phyloP scores from a whole-genome alignment of 163 green algal genomes.

The Prototheca stagnorum region DNA sequence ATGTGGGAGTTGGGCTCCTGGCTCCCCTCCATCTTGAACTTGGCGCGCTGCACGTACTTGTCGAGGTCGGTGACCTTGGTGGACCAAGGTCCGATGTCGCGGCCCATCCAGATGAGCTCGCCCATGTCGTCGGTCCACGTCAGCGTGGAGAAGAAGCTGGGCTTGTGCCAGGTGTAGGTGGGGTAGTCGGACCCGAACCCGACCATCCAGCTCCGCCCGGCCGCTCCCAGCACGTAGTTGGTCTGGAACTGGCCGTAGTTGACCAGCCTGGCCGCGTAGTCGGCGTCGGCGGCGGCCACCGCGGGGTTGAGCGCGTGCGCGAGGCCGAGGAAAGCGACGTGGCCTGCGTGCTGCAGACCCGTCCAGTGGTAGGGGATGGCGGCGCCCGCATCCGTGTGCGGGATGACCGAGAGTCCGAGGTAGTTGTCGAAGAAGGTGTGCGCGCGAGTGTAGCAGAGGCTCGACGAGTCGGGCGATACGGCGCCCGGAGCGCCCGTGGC shows the following conservation, averaged over 20 bases:
- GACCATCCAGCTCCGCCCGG: slow-evolving; percentile 15
- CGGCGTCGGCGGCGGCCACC: neutral
- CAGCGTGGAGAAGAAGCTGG: slow-evolving; percentile 8
- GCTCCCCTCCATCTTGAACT: neutral
- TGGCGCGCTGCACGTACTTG: slow-evolving; percentile 1
- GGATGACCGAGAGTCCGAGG: slow-evolving; percentile 2
- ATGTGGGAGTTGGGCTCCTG: slow-evolving; percentile 12
- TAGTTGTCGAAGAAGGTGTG: slow-evolving; percentile 19
- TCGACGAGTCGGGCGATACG: too few relatives aligned
- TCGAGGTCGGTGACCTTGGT: slow-evolving; percentile 1
- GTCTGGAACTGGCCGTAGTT: slow-evolving; percentile 20
- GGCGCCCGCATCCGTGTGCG: slow-evolving; percentile 12
- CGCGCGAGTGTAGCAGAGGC: too few relatives aligned
- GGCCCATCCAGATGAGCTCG: slow-evolving; percentile 1
- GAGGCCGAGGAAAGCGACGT: slow-evolving; percentile 4
- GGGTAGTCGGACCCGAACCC: slow-evolving; percentile 15
- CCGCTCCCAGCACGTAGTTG: slow-evolving; percentile 22
- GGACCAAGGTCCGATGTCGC: slow-evolving; percentile 4
- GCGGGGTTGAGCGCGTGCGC: slow-evolving; percentile 1
- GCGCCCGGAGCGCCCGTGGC: too few relatives aligned
- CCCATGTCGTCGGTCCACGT: slow-evolving; percentile 4
- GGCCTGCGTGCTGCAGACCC: slow-evolving; percentile 3
- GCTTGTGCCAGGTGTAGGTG: slow-evolving; percentile 20
- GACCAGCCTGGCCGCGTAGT: slow-evolving; percentile 9
- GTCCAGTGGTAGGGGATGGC: slow-evolving; percentile 22